Evolutionary conservation across 2,329 filamentous ascomycete species (phyloP).

Genomic region (Fusarium hainanense): DNA sequence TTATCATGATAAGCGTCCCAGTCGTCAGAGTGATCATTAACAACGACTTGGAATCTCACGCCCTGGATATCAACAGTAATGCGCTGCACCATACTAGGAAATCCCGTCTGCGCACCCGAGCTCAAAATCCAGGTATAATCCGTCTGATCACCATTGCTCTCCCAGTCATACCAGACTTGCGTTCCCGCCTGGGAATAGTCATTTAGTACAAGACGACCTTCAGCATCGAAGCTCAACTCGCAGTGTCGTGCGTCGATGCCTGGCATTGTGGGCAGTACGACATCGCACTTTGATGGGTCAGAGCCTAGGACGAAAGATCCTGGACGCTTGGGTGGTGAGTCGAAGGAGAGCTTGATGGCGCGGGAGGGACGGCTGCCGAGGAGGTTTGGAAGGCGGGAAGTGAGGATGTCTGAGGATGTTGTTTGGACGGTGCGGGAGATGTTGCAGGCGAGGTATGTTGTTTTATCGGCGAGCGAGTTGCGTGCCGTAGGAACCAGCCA

Average conservation of each 20-base stretch:
- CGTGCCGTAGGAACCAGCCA: constrained; percentile 54
- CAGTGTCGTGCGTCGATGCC: constrained; percentile 54
- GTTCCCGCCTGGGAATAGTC: constrained; percentile 54
- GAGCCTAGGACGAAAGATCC: constrained; percentile 55
- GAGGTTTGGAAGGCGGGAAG: constrained; percentile 46
- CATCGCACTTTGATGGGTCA: constrained; percentile 51
- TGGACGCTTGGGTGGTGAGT: constrained; percentile 48
- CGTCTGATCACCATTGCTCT: constrained; percentile 52
- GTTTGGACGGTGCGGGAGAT: constrained; percentile 43
- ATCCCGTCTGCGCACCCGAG: constrained; percentile 49
- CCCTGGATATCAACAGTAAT: constrained; percentile 55
- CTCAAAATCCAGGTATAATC: constrained; percentile 53
- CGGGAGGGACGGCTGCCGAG: constrained; percentile 42
- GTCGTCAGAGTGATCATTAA: constrained; percentile 52
- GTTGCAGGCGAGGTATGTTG: constrained; percentile 50
- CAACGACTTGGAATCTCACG: constrained; percentile 53
- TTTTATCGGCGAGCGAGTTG: constrained; percentile 50
- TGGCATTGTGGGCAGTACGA: constrained; percentile 51
- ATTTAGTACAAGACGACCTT: constrained; percentile 52
- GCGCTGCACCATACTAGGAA: constrained; percentile 50
- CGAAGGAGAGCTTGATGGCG: constrained; percentile 53
- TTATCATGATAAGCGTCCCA: constrained; percentile 49
- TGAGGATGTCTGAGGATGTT: constrained; percentile 42
- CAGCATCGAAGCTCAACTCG: constrained; percentile 53
- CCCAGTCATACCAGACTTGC: constrained; percentile 57